Conservation (phyloP, 352 stramenopile species). For the Phytophthora pluvialis region DNA sequence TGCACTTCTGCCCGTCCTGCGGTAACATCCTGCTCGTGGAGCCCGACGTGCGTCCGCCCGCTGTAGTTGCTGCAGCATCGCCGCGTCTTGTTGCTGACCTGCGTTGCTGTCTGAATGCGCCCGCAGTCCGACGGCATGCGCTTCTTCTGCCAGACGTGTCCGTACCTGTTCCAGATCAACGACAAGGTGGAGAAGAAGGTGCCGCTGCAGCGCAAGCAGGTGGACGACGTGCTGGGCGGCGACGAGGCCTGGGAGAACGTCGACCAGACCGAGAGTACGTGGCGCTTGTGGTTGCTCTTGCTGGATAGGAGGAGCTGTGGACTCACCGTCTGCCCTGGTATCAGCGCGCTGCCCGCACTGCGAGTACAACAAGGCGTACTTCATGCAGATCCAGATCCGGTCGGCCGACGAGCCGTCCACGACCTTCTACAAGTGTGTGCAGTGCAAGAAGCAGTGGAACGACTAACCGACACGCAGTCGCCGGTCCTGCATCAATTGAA, state of each 20-base stretch:
- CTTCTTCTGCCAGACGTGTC: slow-evolving; percentile 92
- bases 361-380: slow-evolving; percentile 97
- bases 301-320: neutral
- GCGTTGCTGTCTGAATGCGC: slow-evolving; percentile 1
- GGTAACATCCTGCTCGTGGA: slow-evolving; percentile 92
- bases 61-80: neutral
- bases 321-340: slow-evolving; percentile 5
- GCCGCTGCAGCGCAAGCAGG: slow-evolving; percentile 95
- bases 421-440: slow-evolving; percentile 99
- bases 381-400: slow-evolving; percentile 99
- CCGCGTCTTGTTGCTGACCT: slow-evolving; percentile 1
- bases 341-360: slow-evolving; percentile 94
- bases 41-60: slow-evolving; percentile 59
- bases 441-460: slow-evolving; percentile 98
- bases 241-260: slow-evolving; percentile 98
- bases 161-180: slow-evolving; percentile 90
- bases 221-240: slow-evolving; percentile 98
- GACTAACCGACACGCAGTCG: slow-evolving; percentile 49
- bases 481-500: neutral
- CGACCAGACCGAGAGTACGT: slow-evolving; percentile 94
- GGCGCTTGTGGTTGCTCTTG: neutral
- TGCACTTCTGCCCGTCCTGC: slow-evolving; percentile 92
- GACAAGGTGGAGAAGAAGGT: slow-evolving; percentile 91
- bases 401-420: slow-evolving; percentile 98
- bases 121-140: slow-evolving; percentile 84